Conservation (phyloP, 1,284 basidiomycete species). For the Anthracocystis setariae region DNA sequence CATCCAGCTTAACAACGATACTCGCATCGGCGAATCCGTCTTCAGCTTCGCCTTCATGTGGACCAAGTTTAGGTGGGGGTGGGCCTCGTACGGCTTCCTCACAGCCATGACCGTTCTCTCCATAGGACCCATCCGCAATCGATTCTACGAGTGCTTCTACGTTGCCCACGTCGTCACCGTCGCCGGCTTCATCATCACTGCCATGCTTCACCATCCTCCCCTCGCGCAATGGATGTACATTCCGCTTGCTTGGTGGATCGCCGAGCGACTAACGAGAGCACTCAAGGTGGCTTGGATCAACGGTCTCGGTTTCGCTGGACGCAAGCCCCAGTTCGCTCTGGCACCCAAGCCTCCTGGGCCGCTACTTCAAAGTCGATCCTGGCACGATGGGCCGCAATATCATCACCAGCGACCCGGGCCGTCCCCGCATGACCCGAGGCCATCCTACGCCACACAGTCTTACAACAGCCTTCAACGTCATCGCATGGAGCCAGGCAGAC, state of each 20-base stretch:
- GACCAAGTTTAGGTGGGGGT: conserved; percentile 78
- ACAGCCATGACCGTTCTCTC: conserved; percentile 77
- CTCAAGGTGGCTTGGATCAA: conserved; percentile 77
- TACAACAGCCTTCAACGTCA: conserved; percentile 11
- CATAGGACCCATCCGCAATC: conserved; percentile 75
- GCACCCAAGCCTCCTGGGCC: conserved; percentile 31
- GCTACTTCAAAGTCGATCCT: conserved; percentile 10
- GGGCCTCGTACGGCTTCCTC: conserved; percentile 77
- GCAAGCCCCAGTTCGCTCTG: conserved; percentile 55
- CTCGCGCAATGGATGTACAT: conserved; percentile 71
- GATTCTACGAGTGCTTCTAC: conserved; percentile 82
- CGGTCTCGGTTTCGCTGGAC: conserved; percentile 68
- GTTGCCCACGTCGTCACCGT: conserved; percentile 74
- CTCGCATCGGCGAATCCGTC: conserved; percentile 72
- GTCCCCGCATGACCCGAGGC: conserved; percentile 7
- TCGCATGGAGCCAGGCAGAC: conserved; percentile 6
- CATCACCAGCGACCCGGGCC: conserved; percentile 11
- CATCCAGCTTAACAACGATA: conserved; percentile 74
- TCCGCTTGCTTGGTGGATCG: conserved; percentile 73
- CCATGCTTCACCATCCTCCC: conserved; percentile 70
- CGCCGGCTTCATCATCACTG: conserved; percentile 64
- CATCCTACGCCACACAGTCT: conserved; percentile 3
- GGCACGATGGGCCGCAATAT: conserved; percentile 18
- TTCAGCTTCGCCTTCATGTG: conserved; percentile 77
- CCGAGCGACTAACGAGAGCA: conserved; percentile 71